Base-by-base conservation (phyloP, 192 early-diverging fungal species). In the Coemansia sp. region DNA sequence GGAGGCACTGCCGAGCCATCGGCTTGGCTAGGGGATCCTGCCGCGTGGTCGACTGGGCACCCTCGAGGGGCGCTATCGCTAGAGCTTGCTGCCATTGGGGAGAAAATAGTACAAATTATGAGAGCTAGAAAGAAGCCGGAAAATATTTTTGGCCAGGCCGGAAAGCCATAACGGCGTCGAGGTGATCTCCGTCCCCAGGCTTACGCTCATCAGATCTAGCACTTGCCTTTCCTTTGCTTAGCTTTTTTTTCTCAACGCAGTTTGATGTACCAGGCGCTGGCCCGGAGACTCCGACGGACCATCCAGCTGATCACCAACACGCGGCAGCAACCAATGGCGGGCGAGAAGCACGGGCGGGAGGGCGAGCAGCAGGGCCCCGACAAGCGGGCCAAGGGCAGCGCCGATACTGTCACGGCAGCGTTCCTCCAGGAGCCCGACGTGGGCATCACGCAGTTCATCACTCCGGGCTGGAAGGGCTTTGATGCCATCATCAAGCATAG, bases 381-480 rank as follows among this genome's bases (percentile, higher is more conserved):
- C 17, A 72, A 72, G 53, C 60, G 62, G 29, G 23, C 32, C 46
- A 63, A 50, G n/a, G 33, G 47, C 22, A 45, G 36, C 2, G 17
- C 25, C 17, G 14, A 45, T 7, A 5, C 25, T 18, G 18, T 7
- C 50, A 45, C 18, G 25, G 27, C 27, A 31, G 31, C 13, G 20
- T 72, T 47, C 29, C 23, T 77, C 48, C 58, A 41, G n/a, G 87
- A 89, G 34, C 47, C 54, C 1, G 72, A 85, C 47, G 85, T 85
- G 1, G 88, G 88, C 20, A 87, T 90, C 46, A 65, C 67, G 5
- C 66, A 75, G 25, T 87, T 47, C 22, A 42, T 75, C 11, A 60
- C 56, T 0, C 36, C 44, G 0, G 63, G 51, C 8, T 68, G 66
- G 60, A 9, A 16, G 3, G 65, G 72, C 9, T 78, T 68, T 28